Base-by-base conservation (phyloP, 2,329 filamentous ascomycete species). In the Trichoderma lentiforme region DNA sequence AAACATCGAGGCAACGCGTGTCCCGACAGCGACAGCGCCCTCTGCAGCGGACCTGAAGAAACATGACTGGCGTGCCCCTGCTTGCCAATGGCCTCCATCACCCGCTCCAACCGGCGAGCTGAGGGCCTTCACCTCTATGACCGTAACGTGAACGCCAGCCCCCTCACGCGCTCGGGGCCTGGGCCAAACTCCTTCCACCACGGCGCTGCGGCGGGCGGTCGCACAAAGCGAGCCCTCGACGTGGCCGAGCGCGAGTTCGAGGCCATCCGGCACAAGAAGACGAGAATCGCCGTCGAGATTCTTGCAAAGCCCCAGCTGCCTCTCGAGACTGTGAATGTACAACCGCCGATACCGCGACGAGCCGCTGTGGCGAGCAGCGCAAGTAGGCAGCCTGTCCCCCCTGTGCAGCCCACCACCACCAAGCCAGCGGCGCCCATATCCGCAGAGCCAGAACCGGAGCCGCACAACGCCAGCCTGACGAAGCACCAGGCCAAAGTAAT, bases 401-500 rank as follows among this genome's bases (percentile, higher is more conserved):
- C 57, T 58, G 36, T 57, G 63, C 68, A 72, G 68, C 65, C 68
- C 64, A 71, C 73, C 36, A 75, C 68, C 66, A 72, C 73, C 43
- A 75, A 76, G 73, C 74, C 75, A 56, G 72, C 75, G 71, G 76
- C 69, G 58, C 56, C 69, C 67, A 60, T 66, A 51, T 32, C 67
- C 70, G 68, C 74, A n/a, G 53, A 74, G 28, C 77, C 79, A n/a
- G 51, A 74, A 30, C 77, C 79, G 57, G 53, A 74, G 30, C 77
- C 79, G 57, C 73, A 76, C 67, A 78, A 80, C 66, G 73, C 75
- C 63, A 77, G 75, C 74, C 74, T 83, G 68, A 86, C 84, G 75
- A 87, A 85, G 79, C 84, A 88, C 73, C 85, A 86, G 76, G 84
- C 86, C 75, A 90, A 90, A 79, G 86, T 87, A 67, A 85, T 83